Base-by-base conservation (phyloP, 2,329 filamentous ascomycete species). In the Juglanconis juglandina region DNA sequence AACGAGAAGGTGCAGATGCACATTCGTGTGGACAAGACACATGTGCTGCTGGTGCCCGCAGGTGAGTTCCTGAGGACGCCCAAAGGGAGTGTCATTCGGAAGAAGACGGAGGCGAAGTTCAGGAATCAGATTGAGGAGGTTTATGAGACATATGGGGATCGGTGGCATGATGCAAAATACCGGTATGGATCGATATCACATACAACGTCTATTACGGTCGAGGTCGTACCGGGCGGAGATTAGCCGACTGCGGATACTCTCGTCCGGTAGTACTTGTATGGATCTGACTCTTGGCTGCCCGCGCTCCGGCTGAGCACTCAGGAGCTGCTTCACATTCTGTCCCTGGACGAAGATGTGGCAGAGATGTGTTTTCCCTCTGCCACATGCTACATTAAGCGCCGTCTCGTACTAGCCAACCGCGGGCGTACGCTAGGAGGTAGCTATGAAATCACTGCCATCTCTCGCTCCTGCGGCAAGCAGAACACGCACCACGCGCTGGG, bases 81-180 rank as follows among this genome's bases (percentile, higher is more conserved):
- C 0, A 68, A 68, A 48, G 66, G 66, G 11, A 66, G 59, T 13
- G 46, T 63, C 10, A 52, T 61, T 10, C 59, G 63, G 24, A 49
- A 53, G 41, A 59, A 62, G 30, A 66, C 63, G 6, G 63, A 65
- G 51, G 42, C 42, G 4, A 66, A 59, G 52, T 65, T 63, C 48
- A 56, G 42, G 35, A 33, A 48, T 9, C 13, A 51, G 51, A 61
- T 63, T 24, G 58, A 54, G 9, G 41, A 48, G 34, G 48, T 63
- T 2, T 67, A 66, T 51, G 34, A 57, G 50, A 59, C 33, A 32
- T 64, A 56, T 47, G 66, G 66, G 5, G 66, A 68, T 35, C 39
- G 53, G 17, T 68, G 65, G 63, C 63, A 66, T 47, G 65, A 63
- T 17, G 54, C 60, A 1, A 64, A 49, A 53, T 44, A 49, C 60